These are phyloP conservation scores for Lactifluus piperatus DNA, from an alignment of 768 basidiomycete genomes.

Conservation along the genomic window DNA sequence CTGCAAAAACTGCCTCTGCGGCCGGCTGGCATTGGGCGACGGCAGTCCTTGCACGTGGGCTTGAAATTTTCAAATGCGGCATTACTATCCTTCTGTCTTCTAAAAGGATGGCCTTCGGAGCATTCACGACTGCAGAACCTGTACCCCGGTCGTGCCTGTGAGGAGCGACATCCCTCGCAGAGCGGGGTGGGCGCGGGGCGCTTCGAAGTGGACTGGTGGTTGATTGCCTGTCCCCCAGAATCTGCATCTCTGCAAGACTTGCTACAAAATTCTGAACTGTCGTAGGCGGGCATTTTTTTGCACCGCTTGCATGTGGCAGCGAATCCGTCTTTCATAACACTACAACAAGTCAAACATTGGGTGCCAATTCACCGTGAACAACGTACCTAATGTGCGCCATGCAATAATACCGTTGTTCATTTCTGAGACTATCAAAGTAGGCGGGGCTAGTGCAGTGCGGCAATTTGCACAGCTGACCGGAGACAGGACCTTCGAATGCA, in stretches of 20 bases:
- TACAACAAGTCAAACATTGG: background rate
- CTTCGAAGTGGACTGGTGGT: background rate
- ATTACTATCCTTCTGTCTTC: background rate
- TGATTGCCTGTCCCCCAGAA: background rate
- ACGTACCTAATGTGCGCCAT: background rate
- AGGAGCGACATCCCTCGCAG: background rate
- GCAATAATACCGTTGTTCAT: slow-evolving; percentile 4
- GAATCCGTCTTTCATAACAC: background rate
- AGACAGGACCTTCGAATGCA: background rate
- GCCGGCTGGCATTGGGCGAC: background rate
- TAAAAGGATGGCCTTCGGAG: background rate
- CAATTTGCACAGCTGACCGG: background rate
- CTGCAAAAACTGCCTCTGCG: background rate
- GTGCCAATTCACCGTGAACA: background rate
- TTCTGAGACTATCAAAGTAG: background rate
- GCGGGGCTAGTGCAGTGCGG: background rate
- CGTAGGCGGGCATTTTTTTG: background rate
- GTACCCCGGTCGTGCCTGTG: background rate
- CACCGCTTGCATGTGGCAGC: background rate
- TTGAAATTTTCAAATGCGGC: background rate
- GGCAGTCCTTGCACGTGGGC: slow-evolving; percentile 3
- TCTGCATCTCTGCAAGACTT: background rate
- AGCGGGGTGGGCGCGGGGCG: background rate
- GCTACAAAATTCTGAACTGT: background rate
- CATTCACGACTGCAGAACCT: background rate